phyloP scores from a whole-genome alignment of 495 filamentous ascomycete species.

The Podospora pseudoanserina region DNA sequence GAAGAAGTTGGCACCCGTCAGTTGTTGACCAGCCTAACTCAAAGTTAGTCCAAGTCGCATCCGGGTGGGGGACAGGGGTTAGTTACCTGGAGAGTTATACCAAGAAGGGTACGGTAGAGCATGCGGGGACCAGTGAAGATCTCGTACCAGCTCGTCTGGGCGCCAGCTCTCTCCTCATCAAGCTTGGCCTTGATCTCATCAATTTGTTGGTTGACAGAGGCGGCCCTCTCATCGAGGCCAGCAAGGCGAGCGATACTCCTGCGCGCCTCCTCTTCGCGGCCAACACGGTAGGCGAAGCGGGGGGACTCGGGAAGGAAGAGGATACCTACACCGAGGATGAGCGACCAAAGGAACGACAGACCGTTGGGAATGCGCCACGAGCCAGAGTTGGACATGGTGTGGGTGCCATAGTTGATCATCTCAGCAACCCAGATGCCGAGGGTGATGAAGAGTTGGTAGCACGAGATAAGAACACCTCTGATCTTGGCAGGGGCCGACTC shows the following conservation, averaged over 20 bases:
- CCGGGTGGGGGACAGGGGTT: not conserved
- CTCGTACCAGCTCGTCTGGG: constrained; percentile 58
- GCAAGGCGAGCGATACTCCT: constrained; percentile 66
- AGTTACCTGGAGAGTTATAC: constrained; percentile 58
- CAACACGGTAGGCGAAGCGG: constrained; percentile 62
- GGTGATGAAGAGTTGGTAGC: constrained; percentile 85
- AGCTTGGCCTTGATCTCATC: constrained; percentile 68
- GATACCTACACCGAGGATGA: constrained; percentile 67
- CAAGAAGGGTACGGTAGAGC: constrained; percentile 67
- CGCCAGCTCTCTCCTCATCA: constrained; percentile 56
- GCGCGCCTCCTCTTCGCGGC: constrained; percentile 62
- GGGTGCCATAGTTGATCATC: constrained; percentile 76
- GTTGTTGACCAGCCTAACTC: constrained; percentile 57
- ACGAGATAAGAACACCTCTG: constrained; percentile 63
- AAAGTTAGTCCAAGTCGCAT: not conserved
- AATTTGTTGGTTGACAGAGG: constrained; percentile 65
- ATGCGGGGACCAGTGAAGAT: constrained; percentile 69
- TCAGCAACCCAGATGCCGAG: constrained; percentile 80
- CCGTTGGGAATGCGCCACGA: constrained; percentile 82
- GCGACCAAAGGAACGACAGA: constrained; percentile 70
- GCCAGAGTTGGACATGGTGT: constrained; percentile 45
- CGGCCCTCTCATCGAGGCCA: constrained; percentile 62
- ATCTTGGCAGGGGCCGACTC: constrained; percentile 65
- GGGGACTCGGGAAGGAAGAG: constrained; percentile 72
- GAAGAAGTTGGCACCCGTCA: constrained; percentile 74